Evolutionary conservation across 345 rosid genomes (phyloP), one percentile per base, ranked within the genome.

Genomic region (Eucalyptus cladocalyx): DNA sequence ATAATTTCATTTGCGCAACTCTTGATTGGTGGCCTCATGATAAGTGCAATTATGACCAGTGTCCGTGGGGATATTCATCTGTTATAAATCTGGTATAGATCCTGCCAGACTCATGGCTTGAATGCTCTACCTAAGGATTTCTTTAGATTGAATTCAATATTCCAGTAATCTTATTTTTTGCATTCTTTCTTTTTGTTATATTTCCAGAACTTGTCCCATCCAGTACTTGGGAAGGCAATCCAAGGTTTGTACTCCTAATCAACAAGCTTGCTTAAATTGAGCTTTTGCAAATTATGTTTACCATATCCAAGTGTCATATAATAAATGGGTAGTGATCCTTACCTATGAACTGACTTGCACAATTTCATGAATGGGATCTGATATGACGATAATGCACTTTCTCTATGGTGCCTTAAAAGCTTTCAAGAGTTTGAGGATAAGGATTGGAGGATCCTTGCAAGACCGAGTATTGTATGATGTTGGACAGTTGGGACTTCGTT

Each of bases 11-110:
- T 28, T 98, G 99, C 90, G 99, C 99, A 49, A 98, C 99, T 80
- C 53, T 98, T 88, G 99, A 98, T 89, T 98, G 99, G 99, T 98
- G 99, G 99, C 99, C 99, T 89, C 99, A 95, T 92, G 99, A 98
- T 87, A 98, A 98, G 93, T 98, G 99, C 89, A 92, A 97, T 93
- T 98, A 98, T 92, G 85, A 96, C 49, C 96, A 95, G 49, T 98
- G 99, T 89, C 99, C 99, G 5, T 98, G 99, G 99, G 95, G 95
- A 32, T 92, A 96, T 92, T 90, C 99, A 86, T 98, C 99, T 60
- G 98, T 88, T 17, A 91, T 92, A 76, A 96, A 96, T 92, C 90
- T 98, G 97, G 99, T 95, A 93, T 90, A 47, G 94, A 48, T 40
- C 53, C 53, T 51, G 50, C 65, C 14, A 42, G 6, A 11, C 24